Evolutionary conservation across 345 rosid species (phyloP).

Genomic region (Trapa incisa): DNA sequence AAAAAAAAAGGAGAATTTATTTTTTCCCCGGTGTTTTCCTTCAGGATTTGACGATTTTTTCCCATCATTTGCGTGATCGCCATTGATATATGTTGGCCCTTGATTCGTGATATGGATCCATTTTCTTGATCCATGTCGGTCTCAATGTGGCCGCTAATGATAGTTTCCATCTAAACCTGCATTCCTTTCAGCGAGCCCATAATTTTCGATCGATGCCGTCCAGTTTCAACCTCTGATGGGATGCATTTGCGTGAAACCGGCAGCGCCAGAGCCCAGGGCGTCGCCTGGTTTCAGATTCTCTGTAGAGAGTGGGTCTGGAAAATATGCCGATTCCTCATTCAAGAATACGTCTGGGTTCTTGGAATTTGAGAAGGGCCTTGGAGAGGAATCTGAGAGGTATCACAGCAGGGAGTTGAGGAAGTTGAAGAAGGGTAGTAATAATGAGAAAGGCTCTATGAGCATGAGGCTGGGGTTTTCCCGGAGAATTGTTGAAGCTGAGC

Average conservation of each 20-base stretch:
- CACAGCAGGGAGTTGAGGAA: constrained; percentile 9
- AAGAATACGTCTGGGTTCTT: constrained; percentile 2
- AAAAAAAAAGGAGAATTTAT: not conserved
- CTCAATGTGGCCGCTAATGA: not conserved
- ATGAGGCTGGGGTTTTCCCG: constrained; percentile 1
- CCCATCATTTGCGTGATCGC: not conserved
- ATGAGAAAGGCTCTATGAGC: constrained; percentile 6
- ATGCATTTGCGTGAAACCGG: constrained; percentile 12
- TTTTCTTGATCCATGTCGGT: not conserved
- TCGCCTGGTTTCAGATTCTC: constrained; percentile 9
- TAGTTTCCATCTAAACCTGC: not conserved
- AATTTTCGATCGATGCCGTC: not conserved
- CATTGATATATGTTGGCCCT: not conserved
- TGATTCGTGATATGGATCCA: not conserved
- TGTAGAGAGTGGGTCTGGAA: not conserved
- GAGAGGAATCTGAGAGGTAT: constrained; percentile 1
- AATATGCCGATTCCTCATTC: not conserved
- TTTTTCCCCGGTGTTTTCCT: not conserved
- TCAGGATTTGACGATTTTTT: not conserved
- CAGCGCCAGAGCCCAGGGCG: not conserved
- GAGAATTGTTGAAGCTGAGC: constrained; percentile 10
- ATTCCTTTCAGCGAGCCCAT: not conserved
- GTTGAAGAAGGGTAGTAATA: constrained; percentile 2
- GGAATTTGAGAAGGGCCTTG: constrained; percentile 4
- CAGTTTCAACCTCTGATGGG: constrained; percentile 4